These are phyloP conservation scores for Carallia brachiata DNA, from an alignment of 345 rosid genomes.

Conservation along the genomic window DNA sequence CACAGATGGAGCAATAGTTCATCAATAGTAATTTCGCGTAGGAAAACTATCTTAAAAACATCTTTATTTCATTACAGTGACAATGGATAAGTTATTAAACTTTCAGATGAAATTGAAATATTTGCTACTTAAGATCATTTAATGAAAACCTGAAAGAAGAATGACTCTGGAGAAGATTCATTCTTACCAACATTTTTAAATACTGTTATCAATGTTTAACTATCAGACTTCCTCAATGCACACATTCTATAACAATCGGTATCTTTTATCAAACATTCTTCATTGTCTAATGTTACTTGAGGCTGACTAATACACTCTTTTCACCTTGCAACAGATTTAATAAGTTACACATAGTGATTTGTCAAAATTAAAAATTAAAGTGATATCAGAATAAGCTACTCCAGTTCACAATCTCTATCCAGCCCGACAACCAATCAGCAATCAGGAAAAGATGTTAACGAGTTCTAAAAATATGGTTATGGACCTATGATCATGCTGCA, in stretches of 20 bases:
- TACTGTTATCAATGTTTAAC: neutral
- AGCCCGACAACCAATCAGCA: neutral
- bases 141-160: neutral
- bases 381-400: conserved; percentile 1
- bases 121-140: neutral
- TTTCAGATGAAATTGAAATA: neutral
- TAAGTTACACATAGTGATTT: neutral
- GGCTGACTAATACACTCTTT: neutral
- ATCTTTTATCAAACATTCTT: neutral
- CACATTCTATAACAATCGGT: neutral
- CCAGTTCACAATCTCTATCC: neutral
- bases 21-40: too few species aligned
- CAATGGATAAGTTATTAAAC: too few species aligned
- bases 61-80: too few species aligned
- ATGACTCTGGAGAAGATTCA: neutral
- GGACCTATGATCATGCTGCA: neutral
- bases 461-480: neutral
- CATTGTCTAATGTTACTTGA: neutral
- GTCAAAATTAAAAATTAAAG: neutral
- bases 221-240: neutral
- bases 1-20: too few species aligned
- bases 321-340: neutral
- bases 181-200: neutral
- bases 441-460: neutral
- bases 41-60: too few species aligned